Evolutionary conservation across 441 rosid genomes (phyloP), one percentile per base, ranked within the genome.

Genomic region (Flueggea neowawraea): DNA sequence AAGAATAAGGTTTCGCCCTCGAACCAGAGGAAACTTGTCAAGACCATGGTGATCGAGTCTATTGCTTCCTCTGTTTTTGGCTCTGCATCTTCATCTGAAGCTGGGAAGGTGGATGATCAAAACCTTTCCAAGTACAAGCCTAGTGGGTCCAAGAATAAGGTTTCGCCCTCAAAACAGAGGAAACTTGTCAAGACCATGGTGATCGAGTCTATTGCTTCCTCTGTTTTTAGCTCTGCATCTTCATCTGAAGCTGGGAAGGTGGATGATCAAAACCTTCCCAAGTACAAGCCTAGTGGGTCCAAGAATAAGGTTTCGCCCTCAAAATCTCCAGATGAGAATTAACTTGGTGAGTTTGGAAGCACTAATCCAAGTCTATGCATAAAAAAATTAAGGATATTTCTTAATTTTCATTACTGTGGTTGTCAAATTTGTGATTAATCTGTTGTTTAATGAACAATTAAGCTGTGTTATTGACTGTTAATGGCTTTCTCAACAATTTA

Each of bases 161-260:
- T 22, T 22, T 22, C 28, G 28, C 28, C 28, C n/a, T n/a, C n/a
- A n/a, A n/a, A n/a, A n/a, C 62, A 64, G 66, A 77, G 66, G 58
- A 76, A 62, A 68, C 16, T 67, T 14, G 81, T 82, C 54, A 79
- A 73, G 69, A 75, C 60, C 7, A 64, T 71, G 74, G 73, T 82
- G 57, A 16, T 79, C 22, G 39, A 79, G n/a, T 15, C 7, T 44
- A 36, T 60, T 39, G 28, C 28, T 2, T 6, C 56, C 54, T 54
- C 72, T 52, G 39, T 55, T 5, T 61, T 28, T 31, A 22, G 52
- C 16, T 64, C 61, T 5, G 45, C 22, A 11, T 17, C 57, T 63
- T 13, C 55, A 8, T 49, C 54, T 49, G 28, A 22, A 22, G 28
- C 28, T 22, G 28, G 28, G 28, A 22, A 22, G 28, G 28, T 22